A percentile compares a stretch with the other conserved stretches of the same genome.
Conservation (phyloP, 2,329 filamentous ascomycete species). For the Scytalidium sp. region DNA sequence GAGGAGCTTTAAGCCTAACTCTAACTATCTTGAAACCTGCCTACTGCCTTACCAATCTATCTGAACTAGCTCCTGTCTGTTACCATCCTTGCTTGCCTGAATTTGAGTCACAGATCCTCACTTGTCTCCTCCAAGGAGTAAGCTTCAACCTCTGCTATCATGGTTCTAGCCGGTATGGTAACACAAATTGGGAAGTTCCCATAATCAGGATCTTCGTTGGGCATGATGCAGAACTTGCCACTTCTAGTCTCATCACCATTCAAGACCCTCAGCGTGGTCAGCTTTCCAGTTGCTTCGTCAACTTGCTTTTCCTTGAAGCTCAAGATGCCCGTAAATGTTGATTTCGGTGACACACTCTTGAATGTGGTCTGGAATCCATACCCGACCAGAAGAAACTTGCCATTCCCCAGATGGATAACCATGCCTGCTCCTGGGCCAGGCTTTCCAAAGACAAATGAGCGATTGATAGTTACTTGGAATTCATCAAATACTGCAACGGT, state of each 20-base stretch:
- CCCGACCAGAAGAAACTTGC: conserved; percentile 34
- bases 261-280: conserved; percentile 30
- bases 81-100: no score
- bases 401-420: conserved; percentile 32
- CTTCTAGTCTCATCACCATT: conserved; percentile 40
- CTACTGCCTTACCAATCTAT: no score
- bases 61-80: no score
- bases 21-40: no score
- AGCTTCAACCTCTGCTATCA: conserved; percentile 39
- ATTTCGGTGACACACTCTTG: conserved; percentile 26
- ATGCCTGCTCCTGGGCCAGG: conserved; percentile 34
- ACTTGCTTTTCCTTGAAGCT: conserved; percentile 29
- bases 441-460: conserved; percentile 38
- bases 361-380: conserved; percentile 36
- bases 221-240: conserved; percentile 17
- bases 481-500: conserved; percentile 17
- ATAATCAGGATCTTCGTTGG: conserved; percentile 49
- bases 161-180: conserved; percentile 49
- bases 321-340: conserved; percentile 37
- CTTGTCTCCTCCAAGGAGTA: conserved; percentile 25
- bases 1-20: no score
- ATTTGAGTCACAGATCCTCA: background rate
- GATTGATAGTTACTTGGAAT: conserved; percentile 33
- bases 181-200: conserved; percentile 53
- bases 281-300: conserved; percentile 25